phyloP scores from a whole-genome alignment of 2,329 filamentous ascomycete species.

The Aspergillus floridensis region DNA sequence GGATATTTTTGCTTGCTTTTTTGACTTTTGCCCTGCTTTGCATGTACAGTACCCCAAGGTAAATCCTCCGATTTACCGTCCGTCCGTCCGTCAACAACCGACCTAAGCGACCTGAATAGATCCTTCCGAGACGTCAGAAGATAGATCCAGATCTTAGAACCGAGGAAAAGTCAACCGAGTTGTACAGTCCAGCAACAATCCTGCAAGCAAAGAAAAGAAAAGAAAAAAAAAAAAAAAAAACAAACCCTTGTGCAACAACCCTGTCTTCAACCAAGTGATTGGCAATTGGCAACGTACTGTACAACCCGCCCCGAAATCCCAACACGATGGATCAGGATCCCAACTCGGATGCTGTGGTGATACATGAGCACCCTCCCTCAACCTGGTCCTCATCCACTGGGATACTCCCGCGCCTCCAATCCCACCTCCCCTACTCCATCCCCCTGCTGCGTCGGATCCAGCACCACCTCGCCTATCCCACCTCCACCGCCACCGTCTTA shows the following conservation, averaged over 20 bases:
- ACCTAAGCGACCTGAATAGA: background rate
- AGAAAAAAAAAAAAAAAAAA: no score
- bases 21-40: background rate
- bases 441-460: slow-evolving; percentile 41
- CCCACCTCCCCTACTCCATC: slow-evolving; percentile 38
- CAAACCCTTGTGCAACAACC: background rate
- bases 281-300: background rate
- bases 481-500: slow-evolving; percentile 32
- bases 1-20: background rate
- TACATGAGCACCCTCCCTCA: background rate
- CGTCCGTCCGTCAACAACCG: background rate
- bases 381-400: slow-evolving; percentile 1
- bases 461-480: slow-evolving; percentile 32
- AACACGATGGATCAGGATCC: background rate
- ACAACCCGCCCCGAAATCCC: background rate
- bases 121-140: no score
- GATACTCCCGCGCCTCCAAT: slow-evolving; percentile 29
- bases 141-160: no score
- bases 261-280: background rate
- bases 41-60: background rate
- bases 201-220: no score
- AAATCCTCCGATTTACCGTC: background rate
- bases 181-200: no score
- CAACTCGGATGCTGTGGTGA: background rate
- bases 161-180: no score